Conservation (phyloP, 2,329 filamentous ascomycete species). For the Thermomyces lanuginosus region DNA sequence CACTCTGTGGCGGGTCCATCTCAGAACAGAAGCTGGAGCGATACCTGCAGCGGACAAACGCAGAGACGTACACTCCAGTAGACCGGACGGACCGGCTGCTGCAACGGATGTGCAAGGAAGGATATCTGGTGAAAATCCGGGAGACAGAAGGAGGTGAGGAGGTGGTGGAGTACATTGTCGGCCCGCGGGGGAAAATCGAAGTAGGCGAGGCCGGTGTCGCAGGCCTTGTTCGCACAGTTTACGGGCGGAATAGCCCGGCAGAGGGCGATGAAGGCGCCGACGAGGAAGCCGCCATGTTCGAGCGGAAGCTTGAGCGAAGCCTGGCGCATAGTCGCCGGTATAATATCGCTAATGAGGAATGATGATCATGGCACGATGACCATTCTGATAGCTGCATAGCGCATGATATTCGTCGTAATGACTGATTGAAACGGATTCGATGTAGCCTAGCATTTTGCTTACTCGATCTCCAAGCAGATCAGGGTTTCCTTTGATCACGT, state of each 20-base stretch:
- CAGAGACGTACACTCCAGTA: slow-evolving; percentile 55
- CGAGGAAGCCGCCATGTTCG: slow-evolving; percentile 2
- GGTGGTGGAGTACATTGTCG: slow-evolving; percentile 64
- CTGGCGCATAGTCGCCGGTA: slow-evolving; percentile 1
- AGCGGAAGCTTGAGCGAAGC: slow-evolving; percentile 5
- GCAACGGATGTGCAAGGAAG: slow-evolving; percentile 59
- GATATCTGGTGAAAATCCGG: slow-evolving; percentile 60
- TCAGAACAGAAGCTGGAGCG: slow-evolving; percentile 64
- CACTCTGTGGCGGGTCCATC: slow-evolving; percentile 54
- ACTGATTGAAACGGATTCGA: too few relatives aligned
- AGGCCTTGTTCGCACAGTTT: slow-evolving; percentile 46
- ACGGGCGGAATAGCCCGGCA: slow-evolving; percentile 19
- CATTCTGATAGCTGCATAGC: too few relatives aligned
- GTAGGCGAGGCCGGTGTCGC: slow-evolving; percentile 62
- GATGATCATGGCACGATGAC: too few relatives aligned
- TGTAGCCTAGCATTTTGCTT: too few relatives aligned
- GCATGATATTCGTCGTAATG: too few relatives aligned
- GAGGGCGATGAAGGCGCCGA: slow-evolving; percentile 2
- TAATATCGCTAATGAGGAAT: too few relatives aligned
- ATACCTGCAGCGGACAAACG: slow-evolving; percentile 58
- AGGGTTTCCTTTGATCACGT: too few relatives aligned
- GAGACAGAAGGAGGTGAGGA: slow-evolving; percentile 59
- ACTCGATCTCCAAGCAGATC: too few relatives aligned
- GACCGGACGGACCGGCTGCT: slow-evolving; percentile 63
- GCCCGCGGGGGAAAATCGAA: slow-evolving; percentile 71